A percentile compares a stretch with the other conserved stretches of the same genome.
phyloP scores from a whole-genome alignment of 2,329 filamentous ascomycete genomes.

The Aspergillus cejpii region DNA sequence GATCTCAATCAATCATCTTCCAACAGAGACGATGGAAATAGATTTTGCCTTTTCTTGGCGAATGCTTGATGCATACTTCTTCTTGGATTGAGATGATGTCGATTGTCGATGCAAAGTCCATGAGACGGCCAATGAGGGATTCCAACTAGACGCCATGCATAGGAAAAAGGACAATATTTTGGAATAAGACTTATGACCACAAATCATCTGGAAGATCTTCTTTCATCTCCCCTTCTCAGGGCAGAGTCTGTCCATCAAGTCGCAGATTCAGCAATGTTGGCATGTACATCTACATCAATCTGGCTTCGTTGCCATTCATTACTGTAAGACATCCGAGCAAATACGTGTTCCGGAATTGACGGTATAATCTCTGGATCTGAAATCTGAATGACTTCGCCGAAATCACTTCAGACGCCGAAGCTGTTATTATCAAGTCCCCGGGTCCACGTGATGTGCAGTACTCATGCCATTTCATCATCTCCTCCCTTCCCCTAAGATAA shows the following conservation, averaged over 20 bases:
- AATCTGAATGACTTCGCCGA: neutral
- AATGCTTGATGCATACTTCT: neutral
- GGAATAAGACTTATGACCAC: no score
- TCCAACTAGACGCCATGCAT: neutral
- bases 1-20: neutral
- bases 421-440: no score
- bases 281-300: constrained; percentile 50
- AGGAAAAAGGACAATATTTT: neutral
- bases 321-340: constrained; percentile 37
- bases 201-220: neutral
- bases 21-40: neutral
- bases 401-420: neutral
- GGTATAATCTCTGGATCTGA: neutral
- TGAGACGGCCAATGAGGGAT: neutral
- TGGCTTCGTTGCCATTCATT: constrained; percentile 50
- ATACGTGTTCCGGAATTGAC: neutral
- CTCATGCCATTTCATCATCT: no score
- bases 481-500: no score
- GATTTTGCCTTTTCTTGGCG: neutral
- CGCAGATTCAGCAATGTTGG: constrained; percentile 43
- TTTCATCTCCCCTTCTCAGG: constrained; percentile 4
- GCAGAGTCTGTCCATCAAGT: constrained; percentile 27
- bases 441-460: no score
- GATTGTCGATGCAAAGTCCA: neutral
- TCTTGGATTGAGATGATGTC: no score